phyloP scores from a whole-genome alignment of 306 rosid genomes.

The Lathyrus sativus region DNA sequence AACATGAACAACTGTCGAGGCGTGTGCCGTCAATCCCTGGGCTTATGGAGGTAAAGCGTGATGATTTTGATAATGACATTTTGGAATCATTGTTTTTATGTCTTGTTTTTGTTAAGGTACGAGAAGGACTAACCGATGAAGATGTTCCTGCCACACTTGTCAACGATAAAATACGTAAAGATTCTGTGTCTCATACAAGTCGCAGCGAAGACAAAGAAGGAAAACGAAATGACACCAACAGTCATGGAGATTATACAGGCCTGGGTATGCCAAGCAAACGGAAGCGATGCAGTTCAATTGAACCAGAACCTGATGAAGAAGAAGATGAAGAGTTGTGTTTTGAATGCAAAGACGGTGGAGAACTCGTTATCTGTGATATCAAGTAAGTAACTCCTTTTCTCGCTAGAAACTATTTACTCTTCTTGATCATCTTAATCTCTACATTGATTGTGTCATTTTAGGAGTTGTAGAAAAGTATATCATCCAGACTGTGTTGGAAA shows the following conservation, averaged over 20 bases:
- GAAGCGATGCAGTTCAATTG: no score
- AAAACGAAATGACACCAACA: conserved; percentile 19
- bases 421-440: not conserved
- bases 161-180: conserved; percentile 31
- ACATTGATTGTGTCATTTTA: conserved; percentile 24
- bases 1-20: conserved; percentile 20
- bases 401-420: not conserved
- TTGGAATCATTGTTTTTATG: no score
- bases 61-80: no score
- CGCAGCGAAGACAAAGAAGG: conserved; percentile 31
- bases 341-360: conserved; percentile 56
- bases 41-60: not conserved
- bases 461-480: conserved; percentile 68
- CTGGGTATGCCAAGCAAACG: no score
- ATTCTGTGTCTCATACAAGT: conserved; percentile 6
- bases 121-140: conserved; percentile 49
- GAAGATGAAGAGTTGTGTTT: conserved; percentile 47
- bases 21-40: conserved; percentile 29
- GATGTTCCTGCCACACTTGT: conserved; percentile 37
- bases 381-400: not conserved
- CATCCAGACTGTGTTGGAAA: conserved; percentile 52
- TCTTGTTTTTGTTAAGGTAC: conserved; percentile 41
- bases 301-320: not conserved
- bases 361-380: conserved; percentile 44
- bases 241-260: no score